Percentiles rank a stretch among this genome's conserved stretches.
Conservation (phyloP, 345 rosid species). For the Stellera chamaejasme region DNA sequence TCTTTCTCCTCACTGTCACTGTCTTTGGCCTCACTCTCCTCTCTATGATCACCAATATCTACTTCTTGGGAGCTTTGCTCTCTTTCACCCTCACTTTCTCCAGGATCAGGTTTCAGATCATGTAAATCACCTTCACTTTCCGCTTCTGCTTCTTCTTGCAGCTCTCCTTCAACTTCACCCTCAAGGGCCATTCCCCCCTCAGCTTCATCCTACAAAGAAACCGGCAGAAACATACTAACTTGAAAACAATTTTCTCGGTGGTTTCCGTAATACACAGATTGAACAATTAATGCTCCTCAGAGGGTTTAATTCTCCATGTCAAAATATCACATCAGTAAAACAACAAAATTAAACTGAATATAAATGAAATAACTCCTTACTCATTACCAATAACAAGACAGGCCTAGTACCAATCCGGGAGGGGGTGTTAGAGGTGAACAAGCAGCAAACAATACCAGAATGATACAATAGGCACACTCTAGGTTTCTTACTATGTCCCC, state of each 20-base stretch:
- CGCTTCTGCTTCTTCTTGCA: conserved; percentile 51
- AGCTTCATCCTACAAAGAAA: conserved; percentile 58
- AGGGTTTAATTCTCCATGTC: no score
- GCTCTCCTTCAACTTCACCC: conserved; percentile 50
- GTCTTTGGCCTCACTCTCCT: conserved; percentile 67
- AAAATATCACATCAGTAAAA: no score
- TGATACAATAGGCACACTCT: neutral
- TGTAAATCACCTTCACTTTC: conserved; percentile 68
- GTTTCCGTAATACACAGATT: no score
- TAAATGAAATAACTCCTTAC: no score
- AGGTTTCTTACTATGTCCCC: no score
- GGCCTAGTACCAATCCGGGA: neutral
- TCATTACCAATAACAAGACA: no score
- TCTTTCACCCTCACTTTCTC: conserved; percentile 92
- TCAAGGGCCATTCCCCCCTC: conserved; percentile 68
- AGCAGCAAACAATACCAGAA: neutral
- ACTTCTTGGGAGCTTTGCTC: conserved; percentile 76
- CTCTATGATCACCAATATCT: conserved; percentile 53
- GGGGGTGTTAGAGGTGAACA: neutral
- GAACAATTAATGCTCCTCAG: no score
- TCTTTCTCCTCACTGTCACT: conserved; percentile 65
- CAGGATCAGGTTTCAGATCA: conserved; percentile 65
- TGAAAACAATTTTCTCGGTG: no score
- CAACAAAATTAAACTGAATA: no score
- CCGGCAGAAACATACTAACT: no score